These are phyloP conservation scores for Fusarium sp. DNA, from an alignment of 2,329 filamentous ascomycete species.

Conservation along the genomic window DNA sequence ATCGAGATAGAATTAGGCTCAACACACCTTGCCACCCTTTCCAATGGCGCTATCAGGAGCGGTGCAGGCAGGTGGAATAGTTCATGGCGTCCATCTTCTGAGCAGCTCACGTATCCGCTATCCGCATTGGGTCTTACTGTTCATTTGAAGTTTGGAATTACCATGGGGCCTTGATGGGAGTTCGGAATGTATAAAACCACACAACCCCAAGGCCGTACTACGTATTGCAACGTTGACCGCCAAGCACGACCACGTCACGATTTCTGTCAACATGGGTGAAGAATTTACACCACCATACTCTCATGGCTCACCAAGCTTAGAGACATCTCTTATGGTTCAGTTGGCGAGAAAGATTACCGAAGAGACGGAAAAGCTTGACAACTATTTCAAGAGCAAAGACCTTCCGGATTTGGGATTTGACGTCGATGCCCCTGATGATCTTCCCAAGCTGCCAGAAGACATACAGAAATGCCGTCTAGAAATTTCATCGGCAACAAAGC, in stretches of 20 bases:
- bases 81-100: constrained; percentile 3
- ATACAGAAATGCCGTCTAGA: constrained; percentile 59
- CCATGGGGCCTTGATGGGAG: constrained; percentile 3
- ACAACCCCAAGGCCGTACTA: constrained; percentile 6
- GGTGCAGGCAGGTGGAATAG: constrained; percentile 18
- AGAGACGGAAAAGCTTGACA: constrained; percentile 63
- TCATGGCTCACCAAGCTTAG: constrained; percentile 36
- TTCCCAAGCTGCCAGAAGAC: constrained; percentile 59
- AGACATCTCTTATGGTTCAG: constrained; percentile 55
- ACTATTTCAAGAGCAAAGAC: constrained; percentile 57
- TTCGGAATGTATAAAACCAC: constrained; percentile 27
- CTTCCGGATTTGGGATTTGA: constrained; percentile 59
- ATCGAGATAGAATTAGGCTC: not conserved
- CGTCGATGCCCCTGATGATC: constrained; percentile 57
- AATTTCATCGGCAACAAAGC: constrained; percentile 61
- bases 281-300: constrained; percentile 52
- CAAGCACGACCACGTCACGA: not conserved
- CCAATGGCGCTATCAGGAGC: constrained; percentile 9
- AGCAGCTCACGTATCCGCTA: constrained; percentile 11
- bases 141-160: constrained; percentile 7
- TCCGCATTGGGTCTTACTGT: constrained; percentile 16
- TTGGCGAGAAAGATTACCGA: constrained; percentile 60
- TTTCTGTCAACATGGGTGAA: constrained; percentile 34
- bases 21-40: constrained; percentile 16
- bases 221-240: not conserved